Evolutionary conservation across 192 early-diverging fungal species (phyloP).

Genomic region (Paraglomus brasilianum): DNA sequence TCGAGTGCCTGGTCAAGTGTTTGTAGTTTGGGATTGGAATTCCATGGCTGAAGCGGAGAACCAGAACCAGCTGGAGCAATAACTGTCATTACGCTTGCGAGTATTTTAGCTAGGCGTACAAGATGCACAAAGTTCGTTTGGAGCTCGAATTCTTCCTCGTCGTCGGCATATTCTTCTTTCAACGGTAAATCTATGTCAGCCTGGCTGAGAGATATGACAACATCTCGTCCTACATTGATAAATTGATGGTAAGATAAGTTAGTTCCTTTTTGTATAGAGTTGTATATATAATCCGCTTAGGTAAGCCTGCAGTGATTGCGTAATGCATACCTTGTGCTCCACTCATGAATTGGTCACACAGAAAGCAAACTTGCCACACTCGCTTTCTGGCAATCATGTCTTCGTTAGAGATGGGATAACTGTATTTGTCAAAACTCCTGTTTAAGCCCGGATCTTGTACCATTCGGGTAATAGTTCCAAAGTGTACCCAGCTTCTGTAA

Average conservation of each 20-base stretch:
- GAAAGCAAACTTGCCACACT: slow-evolving; percentile 28
- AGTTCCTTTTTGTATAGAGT: too few relatives aligned
- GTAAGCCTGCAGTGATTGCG: too few relatives aligned
- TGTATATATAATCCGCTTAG: too few relatives aligned
- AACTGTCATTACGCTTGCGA: slow-evolving; percentile 17
- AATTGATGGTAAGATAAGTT: too few relatives aligned
- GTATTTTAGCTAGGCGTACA: slow-evolving; percentile 19
- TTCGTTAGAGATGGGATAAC: slow-evolving; percentile 6
- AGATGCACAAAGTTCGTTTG: slow-evolving; percentile 30
- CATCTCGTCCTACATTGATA: slow-evolving; percentile 9
- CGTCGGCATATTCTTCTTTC: slow-evolving; percentile 25
- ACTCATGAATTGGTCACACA: slow-evolving; percentile 41
- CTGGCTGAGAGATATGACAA: slow-evolving; percentile 33
- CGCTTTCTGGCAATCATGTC: slow-evolving; percentile 27
- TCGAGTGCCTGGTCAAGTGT: slow-evolving; percentile 40
- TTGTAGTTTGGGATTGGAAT: slow-evolving; percentile 40
- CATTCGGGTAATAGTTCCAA: slow-evolving; percentile 66
- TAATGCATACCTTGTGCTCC: slow-evolving; percentile 24
- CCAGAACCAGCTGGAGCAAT: slow-evolving; percentile 31
- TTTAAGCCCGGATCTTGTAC: slow-evolving; percentile 74
- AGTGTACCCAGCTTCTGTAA: slow-evolving; percentile 49
- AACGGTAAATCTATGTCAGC: slow-evolving; percentile 30
- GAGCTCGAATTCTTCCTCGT: slow-evolving; percentile 23
- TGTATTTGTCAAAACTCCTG: slow-evolving; percentile 42
- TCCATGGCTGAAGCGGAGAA: slow-evolving; percentile 38